phyloP scores from a whole-genome alignment of 257 asterid genomes.

The Nicotiana knightiana region DNA sequence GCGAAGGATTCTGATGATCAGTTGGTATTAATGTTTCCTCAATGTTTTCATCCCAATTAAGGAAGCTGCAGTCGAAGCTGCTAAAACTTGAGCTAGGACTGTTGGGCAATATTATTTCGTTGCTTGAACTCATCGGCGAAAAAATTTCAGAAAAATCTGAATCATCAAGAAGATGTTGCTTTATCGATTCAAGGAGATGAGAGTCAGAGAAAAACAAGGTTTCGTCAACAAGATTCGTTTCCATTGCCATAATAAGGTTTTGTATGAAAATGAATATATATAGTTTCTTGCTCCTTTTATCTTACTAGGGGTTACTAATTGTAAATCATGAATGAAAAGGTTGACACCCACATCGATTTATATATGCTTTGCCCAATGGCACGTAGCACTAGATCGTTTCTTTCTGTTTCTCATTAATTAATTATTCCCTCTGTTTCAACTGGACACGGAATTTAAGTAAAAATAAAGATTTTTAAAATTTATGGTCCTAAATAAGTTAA shows the following conservation, averaged over 20 bases:
- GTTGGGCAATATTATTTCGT: not conserved
- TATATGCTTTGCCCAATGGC: not conserved
- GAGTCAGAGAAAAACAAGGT: constrained; percentile 10
- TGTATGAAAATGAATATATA: too few relatives aligned
- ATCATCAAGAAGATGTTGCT: constrained; percentile 27
- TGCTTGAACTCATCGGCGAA: not conserved
- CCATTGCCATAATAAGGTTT: not conserved
- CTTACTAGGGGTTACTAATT: not conserved
- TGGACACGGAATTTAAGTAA: too few relatives aligned
- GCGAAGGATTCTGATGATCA: not conserved
- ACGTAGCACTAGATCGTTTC: not conserved
- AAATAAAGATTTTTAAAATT: too few relatives aligned
- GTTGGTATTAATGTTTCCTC: not conserved
- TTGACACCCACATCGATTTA: not conserved
- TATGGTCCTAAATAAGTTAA: too few relatives aligned
- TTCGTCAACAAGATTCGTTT: not conserved
- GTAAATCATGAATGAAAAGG: not conserved
- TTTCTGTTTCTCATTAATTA: not conserved
- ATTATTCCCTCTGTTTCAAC: too few relatives aligned
- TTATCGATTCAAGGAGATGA: constrained; percentile 30
- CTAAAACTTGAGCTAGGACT: constrained; percentile 3
- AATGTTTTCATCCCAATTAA: too few relatives aligned
- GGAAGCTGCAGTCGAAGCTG: not conserved
- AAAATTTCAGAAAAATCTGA: constrained; percentile 14
- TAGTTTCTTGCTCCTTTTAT: not conserved